A percentile compares a stretch with the other conserved stretches of the same genome.
These are phyloP conservation scores for Sphagnum fallax DNA, from an alignment of 228 moss, liverwort and hornwort species.

Conservation along the genomic window DNA sequence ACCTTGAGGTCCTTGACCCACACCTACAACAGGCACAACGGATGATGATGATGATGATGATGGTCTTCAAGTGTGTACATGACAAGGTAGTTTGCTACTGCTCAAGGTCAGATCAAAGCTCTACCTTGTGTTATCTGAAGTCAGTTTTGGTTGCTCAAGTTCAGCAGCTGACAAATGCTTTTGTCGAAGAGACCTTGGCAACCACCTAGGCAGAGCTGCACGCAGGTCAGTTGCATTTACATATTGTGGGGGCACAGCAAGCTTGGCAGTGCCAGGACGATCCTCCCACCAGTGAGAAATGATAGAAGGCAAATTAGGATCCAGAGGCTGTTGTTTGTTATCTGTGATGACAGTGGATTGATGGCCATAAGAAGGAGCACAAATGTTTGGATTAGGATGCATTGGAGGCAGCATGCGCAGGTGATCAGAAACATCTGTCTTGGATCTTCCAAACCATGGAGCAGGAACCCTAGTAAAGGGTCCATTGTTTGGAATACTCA, in stretches of 20 bases:
- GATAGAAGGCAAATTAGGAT: background rate
- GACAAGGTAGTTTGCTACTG: no score
- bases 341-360: background rate
- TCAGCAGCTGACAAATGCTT: no score
- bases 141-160: no score
- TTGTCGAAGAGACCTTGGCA: background rate
- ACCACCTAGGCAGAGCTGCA: constrained; percentile 24
- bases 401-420: background rate
- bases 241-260: constrained; percentile 42
- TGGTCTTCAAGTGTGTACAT: no score
- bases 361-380: background rate
- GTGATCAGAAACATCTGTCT: constrained; percentile 3
- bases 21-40: no score
- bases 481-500: background rate
- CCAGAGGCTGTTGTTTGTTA: background rate
- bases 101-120: no score
- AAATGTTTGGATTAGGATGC: background rate
- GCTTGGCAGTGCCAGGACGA: constrained; percentile 8
- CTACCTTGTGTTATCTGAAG: no score
- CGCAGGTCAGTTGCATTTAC: constrained; percentile 38
- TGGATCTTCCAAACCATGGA: constrained; percentile 3
- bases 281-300: constrained; percentile 5
- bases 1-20: no score
- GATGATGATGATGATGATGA: no score
- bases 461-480: background rate